Conservation (phyloP, 1,139 yeast genomes). For the Wickerhamiella pararugosa region DNA sequence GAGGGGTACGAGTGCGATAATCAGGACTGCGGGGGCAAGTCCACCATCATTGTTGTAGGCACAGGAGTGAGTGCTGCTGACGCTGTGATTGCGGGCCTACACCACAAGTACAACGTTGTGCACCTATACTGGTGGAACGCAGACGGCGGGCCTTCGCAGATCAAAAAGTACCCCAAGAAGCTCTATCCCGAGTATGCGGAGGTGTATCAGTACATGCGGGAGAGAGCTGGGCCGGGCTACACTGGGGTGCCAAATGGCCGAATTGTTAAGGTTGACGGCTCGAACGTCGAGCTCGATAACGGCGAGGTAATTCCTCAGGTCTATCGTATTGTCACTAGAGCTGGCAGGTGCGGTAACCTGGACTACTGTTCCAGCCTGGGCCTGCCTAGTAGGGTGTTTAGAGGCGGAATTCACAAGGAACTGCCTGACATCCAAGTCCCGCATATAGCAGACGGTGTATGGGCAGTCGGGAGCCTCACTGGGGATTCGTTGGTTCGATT, state of each 20-base stretch:
- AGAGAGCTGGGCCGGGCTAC: constrained; percentile 12
- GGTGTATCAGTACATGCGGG: constrained; percentile 20
- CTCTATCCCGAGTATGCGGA: constrained; percentile 24
- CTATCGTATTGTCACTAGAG: no score
- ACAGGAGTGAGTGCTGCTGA: constrained; percentile 27
- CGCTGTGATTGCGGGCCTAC: constrained; percentile 13
- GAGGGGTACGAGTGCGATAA: background rate
- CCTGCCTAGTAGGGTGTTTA: no score
- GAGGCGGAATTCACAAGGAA: no score
- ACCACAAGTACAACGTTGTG: constrained; percentile 11
- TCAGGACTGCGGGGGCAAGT: background rate
- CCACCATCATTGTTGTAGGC: constrained; percentile 20
- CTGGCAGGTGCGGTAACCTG: no score
- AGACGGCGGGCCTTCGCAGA: constrained; percentile 17
- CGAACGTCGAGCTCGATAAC: no score
- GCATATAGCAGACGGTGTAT: constrained; percentile 10
- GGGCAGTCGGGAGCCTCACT: constrained; percentile 22
- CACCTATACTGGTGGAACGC: constrained; percentile 23
- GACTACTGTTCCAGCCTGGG: no score
- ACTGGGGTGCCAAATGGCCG: constrained; percentile 21
- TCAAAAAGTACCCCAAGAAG: constrained; percentile 21
- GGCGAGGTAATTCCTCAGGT: no score
- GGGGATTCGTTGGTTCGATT: constrained; percentile 25
- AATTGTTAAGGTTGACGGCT: constrained; percentile 13
- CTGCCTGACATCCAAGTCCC: no score